Evolutionary conservation across 805 yeast species (phyloP).

Genomic region (Yarrowia sp.): DNA sequence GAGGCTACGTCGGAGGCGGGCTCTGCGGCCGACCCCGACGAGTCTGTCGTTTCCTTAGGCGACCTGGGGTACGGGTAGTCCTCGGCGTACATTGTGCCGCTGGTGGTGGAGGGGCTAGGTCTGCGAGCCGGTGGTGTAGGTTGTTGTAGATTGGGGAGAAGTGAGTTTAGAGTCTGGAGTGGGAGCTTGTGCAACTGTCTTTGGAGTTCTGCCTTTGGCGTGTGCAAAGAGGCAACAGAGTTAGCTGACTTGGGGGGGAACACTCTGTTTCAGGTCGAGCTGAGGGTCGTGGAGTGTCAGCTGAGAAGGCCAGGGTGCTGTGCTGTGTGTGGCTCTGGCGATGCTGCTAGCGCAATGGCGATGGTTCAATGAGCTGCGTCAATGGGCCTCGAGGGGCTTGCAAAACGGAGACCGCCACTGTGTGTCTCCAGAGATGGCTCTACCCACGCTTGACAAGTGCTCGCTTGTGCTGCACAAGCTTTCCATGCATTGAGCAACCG

Average conservation of each 20-base stretch:
- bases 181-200: slow-evolving; percentile 8
- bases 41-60: slow-evolving; percentile 21
- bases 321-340: too few relatives aligned
- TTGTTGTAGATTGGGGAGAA: not conserved
- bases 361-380: too few relatives aligned
- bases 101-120: not conserved
- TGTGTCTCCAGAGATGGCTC: slow-evolving; percentile 1
- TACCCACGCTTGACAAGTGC: not conserved
- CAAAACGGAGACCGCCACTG: slow-evolving; percentile 8
- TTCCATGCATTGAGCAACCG: slow-evolving; percentile 23
- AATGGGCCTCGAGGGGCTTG: too few relatives aligned
- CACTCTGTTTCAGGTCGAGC: not conserved
- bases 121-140: not conserved
- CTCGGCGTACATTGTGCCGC: slow-evolving; percentile 17
- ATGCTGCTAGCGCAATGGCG: too few relatives aligned
- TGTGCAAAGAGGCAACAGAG: slow-evolving; percentile 16
- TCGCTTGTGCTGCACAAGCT: slow-evolving; percentile 21
- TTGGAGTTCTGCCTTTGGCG: slow-evolving; percentile 12
- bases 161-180: slow-evolving; percentile 11
- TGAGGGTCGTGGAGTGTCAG: not conserved
- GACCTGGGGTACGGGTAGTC: slow-evolving; percentile 20
- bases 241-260: not conserved
- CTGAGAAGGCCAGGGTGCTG: not conserved
- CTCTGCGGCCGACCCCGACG: slow-evolving; percentile 3
- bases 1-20: not conserved